These are phyloP conservation scores for Seiridium unicorne DNA, from an alignment of 2,329 filamentous ascomycete genomes.

Conservation along the genomic window DNA sequence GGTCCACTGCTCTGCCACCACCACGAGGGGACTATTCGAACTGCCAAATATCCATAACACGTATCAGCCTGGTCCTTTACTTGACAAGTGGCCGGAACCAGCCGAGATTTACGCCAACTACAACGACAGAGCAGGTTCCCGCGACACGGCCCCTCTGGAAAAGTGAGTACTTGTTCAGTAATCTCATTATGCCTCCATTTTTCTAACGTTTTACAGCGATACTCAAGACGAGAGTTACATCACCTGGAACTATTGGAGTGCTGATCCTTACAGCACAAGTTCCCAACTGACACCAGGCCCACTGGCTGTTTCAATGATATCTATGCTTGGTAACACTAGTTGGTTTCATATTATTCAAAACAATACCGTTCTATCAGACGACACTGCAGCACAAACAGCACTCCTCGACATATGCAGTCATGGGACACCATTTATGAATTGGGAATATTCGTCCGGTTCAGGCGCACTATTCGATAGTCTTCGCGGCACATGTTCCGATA, in stretches of 20 bases:
- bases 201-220: not conserved
- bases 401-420: not conserved
- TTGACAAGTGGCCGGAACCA: not conserved
- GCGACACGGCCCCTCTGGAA: not conserved
- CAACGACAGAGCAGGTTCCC: not conserved
- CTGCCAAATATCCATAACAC: not conserved
- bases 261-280: not conserved
- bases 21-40: not conserved
- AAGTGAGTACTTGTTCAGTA: not conserved
- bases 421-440: not conserved
- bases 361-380: not conserved
- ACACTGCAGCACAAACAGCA: not conserved
- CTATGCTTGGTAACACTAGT: not conserved
- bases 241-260: not conserved
- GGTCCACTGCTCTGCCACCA: not conserved
- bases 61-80: not conserved
- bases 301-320: not conserved
- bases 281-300: not conserved
- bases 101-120: not conserved
- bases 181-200: not conserved
- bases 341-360: not conserved
- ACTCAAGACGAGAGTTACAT: not conserved
- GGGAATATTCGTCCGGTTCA: not conserved
- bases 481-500: not conserved
- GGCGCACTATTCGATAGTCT: not conserved